Conservation (phyloP, 2,329 filamentous ascomycete species). For the Penicillium sp. region DNA sequence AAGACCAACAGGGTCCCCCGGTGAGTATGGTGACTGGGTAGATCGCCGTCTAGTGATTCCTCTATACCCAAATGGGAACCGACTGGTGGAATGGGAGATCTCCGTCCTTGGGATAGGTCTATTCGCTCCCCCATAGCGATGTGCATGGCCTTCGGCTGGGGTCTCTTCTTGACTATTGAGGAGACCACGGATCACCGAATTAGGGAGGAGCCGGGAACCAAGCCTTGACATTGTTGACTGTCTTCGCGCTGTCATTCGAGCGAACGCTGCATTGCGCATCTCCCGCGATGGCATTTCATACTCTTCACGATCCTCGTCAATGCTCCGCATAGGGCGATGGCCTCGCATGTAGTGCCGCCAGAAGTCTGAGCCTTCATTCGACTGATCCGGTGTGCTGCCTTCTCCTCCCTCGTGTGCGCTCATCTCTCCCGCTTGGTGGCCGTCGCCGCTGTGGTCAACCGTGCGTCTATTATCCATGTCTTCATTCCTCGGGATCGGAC, state of each 20-base stretch:
- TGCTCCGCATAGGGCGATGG: slow-evolving; percentile 32
- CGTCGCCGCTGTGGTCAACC: slow-evolving; percentile 29
- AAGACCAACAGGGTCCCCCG: slow-evolving; percentile 34
- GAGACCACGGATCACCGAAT: slow-evolving; percentile 47
- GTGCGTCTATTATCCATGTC: slow-evolving; percentile 36
- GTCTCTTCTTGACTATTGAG: slow-evolving; percentile 50
- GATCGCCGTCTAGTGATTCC: slow-evolving; percentile 44
- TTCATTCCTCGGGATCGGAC: slow-evolving; percentile 34
- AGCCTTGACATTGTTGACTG: slow-evolving; percentile 52
- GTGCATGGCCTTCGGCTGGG: slow-evolving; percentile 46
- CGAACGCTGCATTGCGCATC: slow-evolving; percentile 33
- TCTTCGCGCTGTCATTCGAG: slow-evolving; percentile 41
- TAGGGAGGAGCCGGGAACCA: slow-evolving; percentile 51
- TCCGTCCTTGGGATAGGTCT: slow-evolving; percentile 40
- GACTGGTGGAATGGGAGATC: slow-evolving; percentile 33
- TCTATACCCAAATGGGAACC: slow-evolving; percentile 45
- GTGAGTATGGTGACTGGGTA: slow-evolving; percentile 40
- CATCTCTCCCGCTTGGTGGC: slow-evolving; percentile 20
- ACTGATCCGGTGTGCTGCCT: slow-evolving; percentile 12
- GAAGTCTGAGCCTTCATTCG: slow-evolving; percentile 10
- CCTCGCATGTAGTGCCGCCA: slow-evolving; percentile 22
- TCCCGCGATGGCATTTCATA: slow-evolving; percentile 34
- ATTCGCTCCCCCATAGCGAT: slow-evolving; percentile 45
- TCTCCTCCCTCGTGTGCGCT: slow-evolving; percentile 14
- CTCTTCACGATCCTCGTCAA: slow-evolving; percentile 42